These are phyloP conservation scores for Pythium chondricola DNA, from an alignment of 352 stramenopile genomes.

Conservation along the genomic window DNA sequence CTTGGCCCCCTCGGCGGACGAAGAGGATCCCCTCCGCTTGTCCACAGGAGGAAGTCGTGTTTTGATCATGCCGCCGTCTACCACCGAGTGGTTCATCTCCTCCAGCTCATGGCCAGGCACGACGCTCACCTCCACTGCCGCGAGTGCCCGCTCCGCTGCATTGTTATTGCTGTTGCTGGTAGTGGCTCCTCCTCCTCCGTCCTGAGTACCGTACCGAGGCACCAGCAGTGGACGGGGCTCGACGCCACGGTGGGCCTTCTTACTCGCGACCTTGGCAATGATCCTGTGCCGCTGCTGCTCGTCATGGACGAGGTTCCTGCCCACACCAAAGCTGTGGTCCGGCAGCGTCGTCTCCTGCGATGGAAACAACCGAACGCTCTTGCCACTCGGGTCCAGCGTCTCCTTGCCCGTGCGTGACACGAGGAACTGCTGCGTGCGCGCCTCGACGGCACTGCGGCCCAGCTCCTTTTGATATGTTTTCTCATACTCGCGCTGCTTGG, in stretches of 20 bases:
- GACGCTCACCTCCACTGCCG: not conserved
- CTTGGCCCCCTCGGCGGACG: not conserved
- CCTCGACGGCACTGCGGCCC: conserved; percentile 40
- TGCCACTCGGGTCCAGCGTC: conserved; percentile 53
- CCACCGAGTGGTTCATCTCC: conserved; percentile 13
- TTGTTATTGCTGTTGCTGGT: conserved; percentile 20
- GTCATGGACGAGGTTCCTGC: conserved; percentile 37
- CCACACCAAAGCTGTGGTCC: conserved; percentile 65
- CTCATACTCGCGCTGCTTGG: conserved; percentile 40
- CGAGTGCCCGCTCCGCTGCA: not conserved
- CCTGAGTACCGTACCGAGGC: not conserved
- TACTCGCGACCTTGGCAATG: conserved; percentile 16
- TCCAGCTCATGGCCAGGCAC: conserved; percentile 21
- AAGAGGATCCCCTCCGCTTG: not conserved
- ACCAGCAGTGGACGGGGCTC: conserved; percentile 12
- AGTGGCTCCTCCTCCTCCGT: not conserved
- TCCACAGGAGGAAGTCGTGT: conserved; percentile 5
- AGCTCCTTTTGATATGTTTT: conserved; percentile 73
- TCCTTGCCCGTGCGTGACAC: conserved; percentile 48
- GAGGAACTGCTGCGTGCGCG: conserved; percentile 48
- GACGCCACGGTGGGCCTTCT: conserved; percentile 5
- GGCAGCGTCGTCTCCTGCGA: conserved; percentile 71
- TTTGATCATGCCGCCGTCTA: not conserved
- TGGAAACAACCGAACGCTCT: conserved; percentile 52
- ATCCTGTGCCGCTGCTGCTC: conserved; percentile 13